Evolutionary conservation across 192 early-diverging fungal genomes (phyloP).

Genomic region (Coemansia biformis): DNA sequence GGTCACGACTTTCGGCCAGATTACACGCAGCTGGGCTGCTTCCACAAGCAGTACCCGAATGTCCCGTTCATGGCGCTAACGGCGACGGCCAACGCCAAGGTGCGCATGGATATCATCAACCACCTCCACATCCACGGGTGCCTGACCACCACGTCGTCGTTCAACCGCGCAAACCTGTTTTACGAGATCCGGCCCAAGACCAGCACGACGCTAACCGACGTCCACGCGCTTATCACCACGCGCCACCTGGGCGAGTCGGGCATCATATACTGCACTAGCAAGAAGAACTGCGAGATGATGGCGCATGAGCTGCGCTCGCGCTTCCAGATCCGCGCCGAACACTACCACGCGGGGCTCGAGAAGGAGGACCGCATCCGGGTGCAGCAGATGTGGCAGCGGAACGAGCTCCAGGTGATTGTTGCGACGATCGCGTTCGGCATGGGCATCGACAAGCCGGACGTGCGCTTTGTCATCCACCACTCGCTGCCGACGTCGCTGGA

Average conservation of each 20-base stretch:
- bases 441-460: conserved; percentile 96
- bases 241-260: conserved; percentile 66
- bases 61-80: conserved; percentile 92
- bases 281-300: conserved; percentile 74
- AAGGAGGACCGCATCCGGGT: conserved; percentile 68
- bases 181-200: conserved; percentile 66
- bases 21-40: conserved; percentile 70
- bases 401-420: conserved; percentile 74
- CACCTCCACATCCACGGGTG: conserved; percentile 69
- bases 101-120: conserved; percentile 74
- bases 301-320: conserved; percentile 61
- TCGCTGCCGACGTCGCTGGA: conserved; percentile 85
- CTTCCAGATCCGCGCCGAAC: conserved; percentile 57
- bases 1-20: conserved; percentile 97
- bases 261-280: conserved; percentile 88
- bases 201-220: conserved; percentile 61
- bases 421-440: conserved; percentile 98
- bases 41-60: conserved; percentile 63
- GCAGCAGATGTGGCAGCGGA: conserved; percentile 79
- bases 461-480: conserved; percentile 93
- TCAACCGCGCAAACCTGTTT: conserved; percentile 83
- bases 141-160: conserved; percentile 71
- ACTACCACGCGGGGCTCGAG: conserved; percentile 87
- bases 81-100: conserved; percentile 88
- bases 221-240: conserved; percentile 62